Evolutionary conservation across 495 filamentous ascomycete species (phyloP), one percentile per base, ranked within the genome.

Genomic region (Sporormia fimetaria): DNA sequence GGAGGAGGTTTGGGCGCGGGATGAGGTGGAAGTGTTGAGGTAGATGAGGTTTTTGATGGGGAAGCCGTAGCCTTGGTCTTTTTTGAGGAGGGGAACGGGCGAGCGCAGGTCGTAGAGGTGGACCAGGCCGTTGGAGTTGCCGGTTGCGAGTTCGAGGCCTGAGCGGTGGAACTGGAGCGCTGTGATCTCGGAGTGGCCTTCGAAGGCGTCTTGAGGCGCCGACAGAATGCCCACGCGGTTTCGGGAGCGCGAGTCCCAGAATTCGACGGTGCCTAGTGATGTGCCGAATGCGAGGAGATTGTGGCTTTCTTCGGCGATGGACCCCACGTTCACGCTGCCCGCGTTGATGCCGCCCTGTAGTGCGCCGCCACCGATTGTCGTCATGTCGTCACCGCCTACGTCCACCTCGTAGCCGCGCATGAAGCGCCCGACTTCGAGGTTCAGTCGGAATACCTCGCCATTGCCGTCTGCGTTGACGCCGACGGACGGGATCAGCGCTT

Each of bases 21-120:
- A 68, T n/a, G 60, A 60, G 1, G 80, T 76, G 8, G 81, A 76
- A 1, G 82, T 79, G 29, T 74, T 79, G 23, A 99, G 70, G 66
- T 92, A 94, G 25, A 80, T 81, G 25, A 99, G 64, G 6, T 80
- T 88, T 54, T 94, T 84, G 34, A 95, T 82, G 9, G 92, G 81
- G 58, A 85, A 93, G 8, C 88, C 87, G 61, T 94, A 94, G 33
- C 92, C 90, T 67, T 96, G 92, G 48, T 96, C 92, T 58, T 92
- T 95, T 52, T 76, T 78, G 23, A 95, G 66, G 1, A 92, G 65
- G 9, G 92, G 87, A 0, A 79, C 70, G 0, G 90, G 84, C 7
- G 83, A 85, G 51, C 92, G 81, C 23, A 99, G 69, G 64, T 99
- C 92, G 56, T 94, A 99, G 18, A 94, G 71, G 31, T 88, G 75